Evolutionary conservation across 2,329 filamentous ascomycete species (phyloP), one percentile per base, ranked within the genome.

Genomic region (Curvularia hawaiiensis): DNA sequence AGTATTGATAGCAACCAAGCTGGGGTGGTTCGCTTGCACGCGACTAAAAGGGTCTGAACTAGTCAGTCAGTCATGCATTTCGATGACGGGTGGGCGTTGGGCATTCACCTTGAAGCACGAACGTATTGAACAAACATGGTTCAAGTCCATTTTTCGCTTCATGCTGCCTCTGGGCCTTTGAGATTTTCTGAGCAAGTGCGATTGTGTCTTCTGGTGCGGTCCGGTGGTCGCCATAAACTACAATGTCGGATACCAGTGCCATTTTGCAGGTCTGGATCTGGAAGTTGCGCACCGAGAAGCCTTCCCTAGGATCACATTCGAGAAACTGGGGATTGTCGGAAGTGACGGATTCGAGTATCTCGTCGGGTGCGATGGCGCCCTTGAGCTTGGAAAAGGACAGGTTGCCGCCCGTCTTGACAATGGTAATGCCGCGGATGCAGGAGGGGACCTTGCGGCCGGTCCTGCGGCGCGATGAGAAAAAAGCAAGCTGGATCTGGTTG

Each of bases 201-300:
- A 90, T 67, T 74, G 96, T 79, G 55, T 88, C 87, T 52, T 85
- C 83, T 45, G 85, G 84, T 26, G 84, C 78, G 2, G 82, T 82
- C 38, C 81, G 78, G 63, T 91, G 85, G 53, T 94, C 90, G 12
- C 92, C 92, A 72, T 99, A 99, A 1, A 99, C 85, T 40, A 99
- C 84, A 62, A 99, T 91, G 74, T 99, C 95, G 0, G 93, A 97
- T 9, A 95, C 85, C 63, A 90, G 86, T 53, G 93, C 93, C 63
- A 91, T 81, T 75, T 99, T 99, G 57, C 90, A 90, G 0, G 91
- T 85, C 76, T 99, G 95, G 39, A 98, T 98, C 68, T 98, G 94
- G 72, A 99, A 99, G 75, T 98, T 98, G 45, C 95, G 87, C 43
- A 98, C 93, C 4, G 92, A 97, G 73, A 98, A 98, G 9, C 95